phyloP scores from a whole-genome alignment of 805 yeast species.

The Ascoidea asiatica region DNA sequence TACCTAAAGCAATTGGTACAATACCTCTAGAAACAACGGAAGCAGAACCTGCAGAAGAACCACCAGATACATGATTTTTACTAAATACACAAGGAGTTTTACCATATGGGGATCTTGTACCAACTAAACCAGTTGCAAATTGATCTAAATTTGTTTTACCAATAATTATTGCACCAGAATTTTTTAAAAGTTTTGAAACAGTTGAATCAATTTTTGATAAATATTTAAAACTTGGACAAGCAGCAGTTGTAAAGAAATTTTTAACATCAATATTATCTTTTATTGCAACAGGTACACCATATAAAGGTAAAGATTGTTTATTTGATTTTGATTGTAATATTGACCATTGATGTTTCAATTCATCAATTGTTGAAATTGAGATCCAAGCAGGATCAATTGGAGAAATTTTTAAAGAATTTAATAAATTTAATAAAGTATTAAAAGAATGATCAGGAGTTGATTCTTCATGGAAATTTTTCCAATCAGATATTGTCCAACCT shows the following conservation, averaged over 20 bases:
- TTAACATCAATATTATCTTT: constrained; percentile 90
- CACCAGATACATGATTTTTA: constrained; percentile 76
- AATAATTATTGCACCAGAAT: constrained; percentile 84
- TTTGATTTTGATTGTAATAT: constrained; percentile 49
- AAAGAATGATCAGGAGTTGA: constrained; percentile 51
- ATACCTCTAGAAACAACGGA: constrained; percentile 80
- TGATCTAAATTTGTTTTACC: constrained; percentile 96
- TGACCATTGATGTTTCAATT: constrained; percentile 64
- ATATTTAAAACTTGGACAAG: constrained; percentile 78
- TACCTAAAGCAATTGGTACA: constrained; percentile 83
- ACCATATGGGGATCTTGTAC: constrained; percentile 92
- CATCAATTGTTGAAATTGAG: constrained; percentile 51
- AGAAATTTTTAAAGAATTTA: constrained; percentile 17
- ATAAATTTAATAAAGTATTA: constrained; percentile 28
- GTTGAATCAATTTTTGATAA: constrained; percentile 61
- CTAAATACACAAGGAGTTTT: constrained; percentile 71
- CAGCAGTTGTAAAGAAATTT: constrained; percentile 82
- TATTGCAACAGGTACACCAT: constrained; percentile 91
- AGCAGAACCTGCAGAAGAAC: constrained; percentile 95
- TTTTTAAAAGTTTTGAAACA: constrained; percentile 57
- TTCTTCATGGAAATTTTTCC: constrained; percentile 57
- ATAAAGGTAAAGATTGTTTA: constrained; percentile 48
- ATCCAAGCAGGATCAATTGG: constrained; percentile 81
- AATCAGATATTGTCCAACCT: constrained; percentile 77
- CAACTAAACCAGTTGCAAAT: constrained; percentile 95